These are phyloP conservation scores for Mucuna pruriens DNA, from an alignment of 306 rosid species.

Conservation along the genomic window DNA sequence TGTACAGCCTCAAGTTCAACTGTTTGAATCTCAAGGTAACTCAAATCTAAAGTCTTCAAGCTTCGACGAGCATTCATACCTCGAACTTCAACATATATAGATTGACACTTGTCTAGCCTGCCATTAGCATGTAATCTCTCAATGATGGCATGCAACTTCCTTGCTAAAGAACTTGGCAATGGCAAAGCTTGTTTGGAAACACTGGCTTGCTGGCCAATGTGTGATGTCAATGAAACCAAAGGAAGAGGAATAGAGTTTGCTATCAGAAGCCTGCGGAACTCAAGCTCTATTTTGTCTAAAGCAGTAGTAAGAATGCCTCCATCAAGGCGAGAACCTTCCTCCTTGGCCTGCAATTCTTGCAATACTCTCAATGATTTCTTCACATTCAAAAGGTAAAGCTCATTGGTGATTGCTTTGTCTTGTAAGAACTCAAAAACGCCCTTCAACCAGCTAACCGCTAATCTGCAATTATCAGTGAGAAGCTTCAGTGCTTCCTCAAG, in stretches of 20 bases:
- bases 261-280: slow-evolving; percentile 59
- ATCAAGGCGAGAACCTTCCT: slow-evolving; percentile 43
- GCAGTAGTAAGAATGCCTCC: slow-evolving; percentile 82
- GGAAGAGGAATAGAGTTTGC: slow-evolving; percentile 49
- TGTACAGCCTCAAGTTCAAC: slow-evolving; percentile 44
- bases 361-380: slow-evolving; percentile 58
- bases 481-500: slow-evolving; percentile 78
- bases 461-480: slow-evolving; percentile 67
- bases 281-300: slow-evolving; percentile 67
- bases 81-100: slow-evolving; percentile 64
- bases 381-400: slow-evolving; percentile 47
- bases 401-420: slow-evolving; percentile 45
- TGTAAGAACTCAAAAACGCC: slow-evolving; percentile 53
- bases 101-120: slow-evolving; percentile 57
- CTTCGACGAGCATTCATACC: slow-evolving; percentile 56
- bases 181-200: slow-evolving; percentile 39
- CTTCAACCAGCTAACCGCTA: slow-evolving; percentile 71
- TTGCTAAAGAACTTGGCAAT: slow-evolving; percentile 47
- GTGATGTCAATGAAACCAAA: slow-evolving; percentile 47
- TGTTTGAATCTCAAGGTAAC: slow-evolving; percentile 60
- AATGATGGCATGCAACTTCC: slow-evolving; percentile 56
- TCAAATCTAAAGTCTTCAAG: slow-evolving; percentile 67
- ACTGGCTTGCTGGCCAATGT: slow-evolving; percentile 33
- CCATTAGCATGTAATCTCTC: slow-evolving; percentile 60
- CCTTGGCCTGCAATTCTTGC: slow-evolving; percentile 54